phyloP scores from a whole-genome alignment of 805 yeast genomes.

The Saccharomyces cerevisiae region DNA sequence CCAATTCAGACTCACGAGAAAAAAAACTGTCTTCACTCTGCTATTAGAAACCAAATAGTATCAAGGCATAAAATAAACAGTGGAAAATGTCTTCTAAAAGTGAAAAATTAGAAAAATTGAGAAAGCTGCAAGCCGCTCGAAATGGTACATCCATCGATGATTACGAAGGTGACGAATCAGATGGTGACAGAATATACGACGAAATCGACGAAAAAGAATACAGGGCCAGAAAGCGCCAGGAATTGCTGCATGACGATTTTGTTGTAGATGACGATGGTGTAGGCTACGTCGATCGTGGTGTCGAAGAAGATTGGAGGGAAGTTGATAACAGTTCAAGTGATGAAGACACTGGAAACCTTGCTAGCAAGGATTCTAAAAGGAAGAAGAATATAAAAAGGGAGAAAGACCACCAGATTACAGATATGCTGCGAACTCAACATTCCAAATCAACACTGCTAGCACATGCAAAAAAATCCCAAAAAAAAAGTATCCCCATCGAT shows the following conservation, averaged over 20 bases:
- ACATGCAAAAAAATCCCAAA: constrained; percentile 25
- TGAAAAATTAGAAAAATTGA: constrained; percentile 48
- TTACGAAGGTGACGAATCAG: constrained; percentile 42
- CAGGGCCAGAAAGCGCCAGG: constrained; percentile 67
- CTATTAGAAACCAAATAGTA: not conserved
- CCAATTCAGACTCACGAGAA: not conserved
- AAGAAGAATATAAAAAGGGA: constrained; percentile 19
- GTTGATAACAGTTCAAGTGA: constrained; percentile 45
- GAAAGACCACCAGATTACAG: constrained; percentile 29
- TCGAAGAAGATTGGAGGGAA: constrained; percentile 63
- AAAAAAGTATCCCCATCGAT: constrained; percentile 40
- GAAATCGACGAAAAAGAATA: constrained; percentile 78
- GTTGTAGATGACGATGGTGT: constrained; percentile 91
- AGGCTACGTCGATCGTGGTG: constrained; percentile 91
- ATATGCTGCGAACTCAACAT: constrained; percentile 43
- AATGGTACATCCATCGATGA: constrained; percentile 15
- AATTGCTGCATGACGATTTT: constrained; percentile 81
- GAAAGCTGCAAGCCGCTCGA: constrained; percentile 52
- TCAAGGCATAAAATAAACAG: not conserved
- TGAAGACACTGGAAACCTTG: constrained; percentile 16
- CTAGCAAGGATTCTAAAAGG: constrained; percentile 22
- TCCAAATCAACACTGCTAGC: constrained; percentile 35
- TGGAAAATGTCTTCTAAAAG: constrained; percentile 32
- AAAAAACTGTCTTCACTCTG: not conserved
- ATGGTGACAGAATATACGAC: constrained; percentile 59